A percentile compares a stretch with the other conserved stretches of the same genome.
phyloP scores from a whole-genome alignment of 1,139 yeast genomes.

The Pichia sp. region DNA sequence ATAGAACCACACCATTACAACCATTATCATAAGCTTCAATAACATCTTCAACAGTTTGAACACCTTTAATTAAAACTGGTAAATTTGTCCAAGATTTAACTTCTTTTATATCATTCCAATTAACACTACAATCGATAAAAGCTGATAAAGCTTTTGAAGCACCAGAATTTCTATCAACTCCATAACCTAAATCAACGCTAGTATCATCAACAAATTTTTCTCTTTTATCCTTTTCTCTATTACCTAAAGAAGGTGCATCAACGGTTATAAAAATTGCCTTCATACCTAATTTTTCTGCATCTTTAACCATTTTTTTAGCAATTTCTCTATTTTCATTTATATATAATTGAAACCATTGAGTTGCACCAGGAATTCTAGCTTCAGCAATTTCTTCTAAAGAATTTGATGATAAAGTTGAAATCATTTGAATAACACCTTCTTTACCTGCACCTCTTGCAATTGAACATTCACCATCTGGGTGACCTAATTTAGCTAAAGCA shows the following conservation, averaged over 20 bases:
- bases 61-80: conserved; percentile 65
- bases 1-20: conserved; percentile 57
- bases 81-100: conserved; percentile 49
- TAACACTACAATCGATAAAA: conserved; percentile 75
- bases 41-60: conserved; percentile 65
- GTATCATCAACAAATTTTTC: conserved; percentile 58
- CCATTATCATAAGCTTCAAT: conserved; percentile 55
- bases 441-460: conserved; percentile 67
- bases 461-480: conserved; percentile 74
- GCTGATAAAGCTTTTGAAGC: conserved; percentile 82
- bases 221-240: conserved; percentile 63
- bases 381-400: conserved; percentile 65
- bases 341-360: conserved; percentile 88
- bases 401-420: conserved; percentile 72
- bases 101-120: conserved; percentile 56
- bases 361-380: conserved; percentile 45
- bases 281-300: conserved; percentile 69
- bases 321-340: conserved; percentile 66
- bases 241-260: conserved; percentile 93
- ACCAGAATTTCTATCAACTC: conserved; percentile 65
- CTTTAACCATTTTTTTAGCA: conserved; percentile 52
- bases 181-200: conserved; percentile 34
- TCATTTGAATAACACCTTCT: conserved; percentile 69
- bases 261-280: conserved; percentile 82
- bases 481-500: conserved; percentile 75